Evolutionary conservation across 106 monocot species (phyloP).

Genomic region (Dendrobium nobile): DNA sequence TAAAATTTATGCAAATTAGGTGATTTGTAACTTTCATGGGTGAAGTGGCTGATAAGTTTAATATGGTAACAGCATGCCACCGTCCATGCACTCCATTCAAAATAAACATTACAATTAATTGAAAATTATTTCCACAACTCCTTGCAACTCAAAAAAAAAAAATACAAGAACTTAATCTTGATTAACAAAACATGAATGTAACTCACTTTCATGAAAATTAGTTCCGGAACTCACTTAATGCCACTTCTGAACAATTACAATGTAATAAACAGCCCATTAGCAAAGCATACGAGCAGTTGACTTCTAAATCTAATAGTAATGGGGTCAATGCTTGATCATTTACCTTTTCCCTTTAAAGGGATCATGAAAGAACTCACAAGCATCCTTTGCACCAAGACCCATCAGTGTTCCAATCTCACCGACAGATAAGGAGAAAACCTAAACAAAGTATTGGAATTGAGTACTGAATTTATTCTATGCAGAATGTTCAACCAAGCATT

Average conservation of each 20-base stretch:
- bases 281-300: neutral
- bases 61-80: neutral
- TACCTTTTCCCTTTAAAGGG: constrained; percentile 92
- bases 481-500: no score
- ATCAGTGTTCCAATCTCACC: constrained; percentile 78
- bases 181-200: neutral
- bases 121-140: neutral
- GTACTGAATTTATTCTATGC: neutral
- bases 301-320: neutral
- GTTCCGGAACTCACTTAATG: neutral
- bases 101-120: neutral
- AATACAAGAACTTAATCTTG: neutral
- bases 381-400: constrained; percentile 73
- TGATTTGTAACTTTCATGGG: neutral
- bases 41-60: neutral
- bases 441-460: neutral
- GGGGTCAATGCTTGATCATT: neutral
- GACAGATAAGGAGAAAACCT: constrained; percentile 86
- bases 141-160: neutral
- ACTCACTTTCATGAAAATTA: neutral
- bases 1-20: neutral
- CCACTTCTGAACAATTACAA: neutral
- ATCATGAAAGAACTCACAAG: constrained; percentile 92
- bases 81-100: neutral
- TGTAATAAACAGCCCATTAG: neutral